phyloP scores from a whole-genome alignment of 352 stramenopile genomes.

The Plasmopara viticola region DNA sequence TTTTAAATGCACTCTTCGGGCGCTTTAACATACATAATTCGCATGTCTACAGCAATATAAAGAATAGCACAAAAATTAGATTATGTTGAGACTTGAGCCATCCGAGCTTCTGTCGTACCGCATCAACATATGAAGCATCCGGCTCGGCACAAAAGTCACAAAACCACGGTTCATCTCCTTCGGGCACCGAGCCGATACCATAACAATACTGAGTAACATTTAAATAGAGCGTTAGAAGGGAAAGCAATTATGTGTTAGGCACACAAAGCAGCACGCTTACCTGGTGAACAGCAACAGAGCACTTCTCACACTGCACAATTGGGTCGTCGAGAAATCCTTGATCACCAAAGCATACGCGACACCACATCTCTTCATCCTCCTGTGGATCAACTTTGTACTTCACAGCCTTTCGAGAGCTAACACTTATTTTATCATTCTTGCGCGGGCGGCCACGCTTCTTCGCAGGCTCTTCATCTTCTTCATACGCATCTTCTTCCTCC shows the following conservation, averaged over 20 bases:
- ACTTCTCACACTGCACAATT: slow-evolving; percentile 86
- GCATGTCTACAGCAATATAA: slow-evolving; percentile 40
- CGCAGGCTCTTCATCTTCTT: slow-evolving; percentile 29
- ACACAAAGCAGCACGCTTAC: slow-evolving; percentile 21
- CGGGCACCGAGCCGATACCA: slow-evolving; percentile 70
- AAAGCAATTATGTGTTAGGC: background rate
- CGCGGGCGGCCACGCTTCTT: slow-evolving; percentile 28
- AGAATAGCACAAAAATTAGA: background rate
- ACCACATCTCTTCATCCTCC: slow-evolving; percentile 84
- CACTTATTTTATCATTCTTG: slow-evolving; percentile 28
- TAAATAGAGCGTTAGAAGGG: slow-evolving; percentile 2
- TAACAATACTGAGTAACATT: slow-evolving; percentile 72
- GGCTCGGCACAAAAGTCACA: slow-evolving; percentile 71
- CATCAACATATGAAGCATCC: slow-evolving; percentile 32
- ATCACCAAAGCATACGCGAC: slow-evolving; percentile 84
- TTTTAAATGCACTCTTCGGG: slow-evolving; percentile 72
- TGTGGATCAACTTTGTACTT: slow-evolving; percentile 45
- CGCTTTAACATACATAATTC: slow-evolving; percentile 73
- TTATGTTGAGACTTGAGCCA: background rate
- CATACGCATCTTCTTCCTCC: slow-evolving; percentile 34
- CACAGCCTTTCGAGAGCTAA: slow-evolving; percentile 12
- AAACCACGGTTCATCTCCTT: slow-evolving; percentile 79
- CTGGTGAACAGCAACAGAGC: slow-evolving; percentile 78
- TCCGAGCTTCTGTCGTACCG: slow-evolving; percentile 27
- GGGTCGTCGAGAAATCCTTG: slow-evolving; percentile 82